These are phyloP conservation scores for Nannochloropsis gaditana DNA, from an alignment of 108 stramenopile species.

Conservation along the genomic window DNA sequence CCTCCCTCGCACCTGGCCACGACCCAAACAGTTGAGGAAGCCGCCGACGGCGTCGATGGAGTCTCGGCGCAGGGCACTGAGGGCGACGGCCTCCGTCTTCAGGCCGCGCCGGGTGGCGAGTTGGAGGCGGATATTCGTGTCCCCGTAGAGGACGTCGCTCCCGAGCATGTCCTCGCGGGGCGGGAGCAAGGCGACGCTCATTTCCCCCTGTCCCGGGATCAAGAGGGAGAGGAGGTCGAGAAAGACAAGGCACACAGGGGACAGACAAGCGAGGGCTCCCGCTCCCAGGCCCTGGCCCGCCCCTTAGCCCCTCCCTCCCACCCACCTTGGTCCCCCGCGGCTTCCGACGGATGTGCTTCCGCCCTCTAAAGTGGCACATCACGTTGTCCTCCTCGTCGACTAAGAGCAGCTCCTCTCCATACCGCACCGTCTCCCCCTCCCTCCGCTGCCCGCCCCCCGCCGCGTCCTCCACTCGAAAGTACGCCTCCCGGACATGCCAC, in stretches of 20 bases:
- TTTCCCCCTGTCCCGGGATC: neutral
- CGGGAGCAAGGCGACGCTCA: neutral
- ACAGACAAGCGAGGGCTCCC: neutral
- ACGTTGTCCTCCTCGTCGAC: neutral
- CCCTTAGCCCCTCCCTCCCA: neutral
- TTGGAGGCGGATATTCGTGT: neutral
- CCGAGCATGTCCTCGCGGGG: neutral
- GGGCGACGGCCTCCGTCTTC: neutral
- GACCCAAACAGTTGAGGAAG: neutral
- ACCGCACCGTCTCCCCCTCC: neutral
- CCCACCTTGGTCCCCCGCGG: neutral
- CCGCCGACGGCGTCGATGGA: neutral
- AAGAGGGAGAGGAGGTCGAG: neutral
- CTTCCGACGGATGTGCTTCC: neutral
- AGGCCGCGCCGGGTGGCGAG: neutral
- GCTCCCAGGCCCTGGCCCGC: neutral
- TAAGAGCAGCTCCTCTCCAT: conserved; percentile 2
- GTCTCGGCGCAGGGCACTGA: neutral
- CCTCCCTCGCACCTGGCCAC: neutral
- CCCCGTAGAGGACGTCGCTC: neutral
- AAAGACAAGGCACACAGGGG: neutral
- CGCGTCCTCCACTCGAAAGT: neutral
- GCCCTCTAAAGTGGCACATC: neutral
- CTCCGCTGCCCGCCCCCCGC: neutral
- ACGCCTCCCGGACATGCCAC: neutral